phyloP scores from a whole-genome alignment of 805 yeast species.

The Candida berthetii region DNA sequence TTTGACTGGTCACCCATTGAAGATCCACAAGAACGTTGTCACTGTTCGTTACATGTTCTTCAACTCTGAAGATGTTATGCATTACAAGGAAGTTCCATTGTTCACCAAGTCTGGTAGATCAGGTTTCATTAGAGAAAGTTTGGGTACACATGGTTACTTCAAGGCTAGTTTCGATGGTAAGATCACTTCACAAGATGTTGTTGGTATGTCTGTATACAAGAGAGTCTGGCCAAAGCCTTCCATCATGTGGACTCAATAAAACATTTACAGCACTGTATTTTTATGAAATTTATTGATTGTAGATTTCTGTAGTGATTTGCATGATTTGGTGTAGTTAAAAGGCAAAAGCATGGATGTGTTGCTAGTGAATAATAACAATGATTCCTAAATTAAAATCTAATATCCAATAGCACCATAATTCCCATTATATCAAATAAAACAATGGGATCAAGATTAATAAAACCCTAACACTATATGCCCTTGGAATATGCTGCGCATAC shows the following conservation, averaged over 20 bases:
- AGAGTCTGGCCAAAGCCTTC: conserved; percentile 81
- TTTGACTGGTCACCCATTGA: conserved; percentile 90
- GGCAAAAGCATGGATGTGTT: not conserved
- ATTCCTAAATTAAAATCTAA: too few species aligned
- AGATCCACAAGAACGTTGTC: conserved; percentile 87
- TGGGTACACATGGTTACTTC: conserved; percentile 98
- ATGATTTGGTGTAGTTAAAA: not conserved
- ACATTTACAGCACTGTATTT: not conserved
- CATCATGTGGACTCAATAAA: conserved; percentile 22
- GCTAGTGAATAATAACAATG: too few species aligned
- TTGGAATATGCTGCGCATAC: not conserved
- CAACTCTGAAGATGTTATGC: conserved; percentile 80
- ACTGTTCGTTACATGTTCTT: conserved; percentile 97
- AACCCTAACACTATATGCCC: not conserved
- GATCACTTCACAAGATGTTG: conserved; percentile 83
- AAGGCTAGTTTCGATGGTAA: conserved; percentile 93
- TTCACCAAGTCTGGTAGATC: conserved; percentile 91
- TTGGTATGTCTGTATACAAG: conserved; percentile 91
- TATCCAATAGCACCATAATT: too few species aligned
- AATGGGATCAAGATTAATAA: too few species aligned
- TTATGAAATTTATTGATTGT: not conserved
- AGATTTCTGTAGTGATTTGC: not conserved
- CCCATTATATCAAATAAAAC: too few species aligned
- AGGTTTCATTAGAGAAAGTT: conserved; percentile 89
- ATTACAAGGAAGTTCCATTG: conserved; percentile 87